Evolutionary conservation across 75 land plant species (phyloP).

Genomic region (Adiantum capillusveneris): DNA sequence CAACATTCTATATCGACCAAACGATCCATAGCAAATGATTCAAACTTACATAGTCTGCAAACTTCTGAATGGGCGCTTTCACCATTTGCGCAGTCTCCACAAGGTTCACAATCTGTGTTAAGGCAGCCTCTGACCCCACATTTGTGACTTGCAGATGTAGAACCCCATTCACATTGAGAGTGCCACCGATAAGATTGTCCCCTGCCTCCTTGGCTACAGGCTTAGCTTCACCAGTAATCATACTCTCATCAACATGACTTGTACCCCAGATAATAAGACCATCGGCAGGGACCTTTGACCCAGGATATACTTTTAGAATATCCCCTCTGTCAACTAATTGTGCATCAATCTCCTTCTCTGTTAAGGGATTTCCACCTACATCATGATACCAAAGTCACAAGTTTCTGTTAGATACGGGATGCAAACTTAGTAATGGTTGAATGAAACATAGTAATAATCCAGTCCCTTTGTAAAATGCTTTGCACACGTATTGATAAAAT

Average conservation of each 20-base stretch:
- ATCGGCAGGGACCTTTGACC: slow-evolving; percentile 86
- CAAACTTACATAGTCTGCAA: slow-evolving; percentile 82
- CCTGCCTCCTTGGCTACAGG: slow-evolving; percentile 60
- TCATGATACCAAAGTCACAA: too few relatives aligned
- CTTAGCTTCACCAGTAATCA: slow-evolving; percentile 90
- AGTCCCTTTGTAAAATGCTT: too few relatives aligned
- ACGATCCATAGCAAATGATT: too few relatives aligned
- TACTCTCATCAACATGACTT: slow-evolving; percentile 93
- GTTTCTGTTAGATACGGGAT: too few relatives aligned
- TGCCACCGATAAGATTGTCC: slow-evolving; percentile 78
- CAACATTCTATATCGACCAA: too few relatives aligned
- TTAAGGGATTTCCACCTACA: slow-evolving; percentile 45
- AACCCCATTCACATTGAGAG: slow-evolving; percentile 82
- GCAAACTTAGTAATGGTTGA: too few relatives aligned
- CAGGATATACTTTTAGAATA: slow-evolving; percentile 79
- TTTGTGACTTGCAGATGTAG: slow-evolving; percentile 65
- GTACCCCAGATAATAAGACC: slow-evolving; percentile 76
- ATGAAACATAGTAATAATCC: too few relatives aligned
- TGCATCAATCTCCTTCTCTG: slow-evolving; percentile 75
- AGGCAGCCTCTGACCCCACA: slow-evolving; percentile 76
- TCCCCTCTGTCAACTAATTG: slow-evolving; percentile 81
- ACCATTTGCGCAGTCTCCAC: slow-evolving; percentile 98
- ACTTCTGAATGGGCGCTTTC: slow-evolving; percentile 92
- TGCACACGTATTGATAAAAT: too few relatives aligned
- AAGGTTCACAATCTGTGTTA: slow-evolving; percentile 77